A percentile compares a stretch with the other conserved stretches of the same genome.
Conservation (phyloP, 257 asterid genomes). For the Orobanche coerulescens region DNA sequence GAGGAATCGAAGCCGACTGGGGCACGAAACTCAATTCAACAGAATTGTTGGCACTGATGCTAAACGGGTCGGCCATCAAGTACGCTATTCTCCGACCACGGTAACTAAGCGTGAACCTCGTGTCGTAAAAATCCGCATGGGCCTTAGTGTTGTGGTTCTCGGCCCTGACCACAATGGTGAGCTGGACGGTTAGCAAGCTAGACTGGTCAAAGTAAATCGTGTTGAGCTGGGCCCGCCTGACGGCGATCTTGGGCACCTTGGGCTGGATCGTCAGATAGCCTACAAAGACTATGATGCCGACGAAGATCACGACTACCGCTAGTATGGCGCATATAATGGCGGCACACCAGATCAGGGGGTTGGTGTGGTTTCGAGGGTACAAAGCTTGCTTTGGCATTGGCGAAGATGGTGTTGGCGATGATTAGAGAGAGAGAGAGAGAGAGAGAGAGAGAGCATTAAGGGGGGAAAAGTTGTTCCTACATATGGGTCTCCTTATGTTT, state of each 20-base stretch:
- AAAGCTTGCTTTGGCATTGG: constrained; percentile 47
- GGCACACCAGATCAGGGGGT: constrained; percentile 57
- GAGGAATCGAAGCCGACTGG: constrained; percentile 53
- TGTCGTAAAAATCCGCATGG: constrained; percentile 40
- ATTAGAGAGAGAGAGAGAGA: constrained; percentile 15
- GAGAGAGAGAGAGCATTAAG: constrained; percentile 19
- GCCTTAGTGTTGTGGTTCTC: constrained; percentile 55
- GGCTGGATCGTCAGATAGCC: constrained; percentile 61
- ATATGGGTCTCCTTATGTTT: constrained; percentile 19
- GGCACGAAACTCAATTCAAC: constrained; percentile 33
- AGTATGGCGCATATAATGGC: constrained; percentile 58
- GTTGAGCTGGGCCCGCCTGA: constrained; percentile 50
- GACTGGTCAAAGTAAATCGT: constrained; percentile 49
- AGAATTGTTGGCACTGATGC: constrained; percentile 38
- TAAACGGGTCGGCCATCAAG: constrained; percentile 34
- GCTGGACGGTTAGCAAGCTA: constrained; percentile 39
- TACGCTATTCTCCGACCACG: constrained; percentile 37
- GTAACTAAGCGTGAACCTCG: constrained; percentile 37
- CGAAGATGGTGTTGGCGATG: constrained; percentile 7
- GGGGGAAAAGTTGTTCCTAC: neutral
- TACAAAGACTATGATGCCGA: constrained; percentile 50
- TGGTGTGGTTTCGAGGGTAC: constrained; percentile 42
- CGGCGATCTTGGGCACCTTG: constrained; percentile 47
- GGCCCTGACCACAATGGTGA: constrained; percentile 38
- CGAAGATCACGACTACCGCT: constrained; percentile 51